Evolutionary conservation across 2,329 filamentous ascomycete species (phyloP).

Genomic region (Fusarium sororula): DNA sequence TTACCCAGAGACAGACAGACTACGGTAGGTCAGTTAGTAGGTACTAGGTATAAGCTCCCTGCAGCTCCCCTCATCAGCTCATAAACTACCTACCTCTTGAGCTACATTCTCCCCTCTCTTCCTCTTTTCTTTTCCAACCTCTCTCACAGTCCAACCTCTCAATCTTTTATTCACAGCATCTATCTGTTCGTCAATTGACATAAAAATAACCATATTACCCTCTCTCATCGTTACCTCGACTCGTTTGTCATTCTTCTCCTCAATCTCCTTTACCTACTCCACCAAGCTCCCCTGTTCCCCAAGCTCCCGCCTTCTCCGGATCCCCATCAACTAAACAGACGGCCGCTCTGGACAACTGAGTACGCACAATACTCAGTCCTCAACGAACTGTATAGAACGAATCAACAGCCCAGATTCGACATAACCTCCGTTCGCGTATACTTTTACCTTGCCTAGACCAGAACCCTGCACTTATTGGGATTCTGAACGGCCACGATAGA

Average conservation of each 20-base stretch:
- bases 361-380: background rate
- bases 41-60: slow-evolving; percentile 2
- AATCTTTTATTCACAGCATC: slow-evolving; percentile 1
- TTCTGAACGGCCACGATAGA: slow-evolving; percentile 14
- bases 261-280: slow-evolving; percentile 30
- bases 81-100: background rate
- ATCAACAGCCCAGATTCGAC: background rate
- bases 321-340: slow-evolving; percentile 18
- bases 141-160: background rate
- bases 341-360: slow-evolving; percentile 3
- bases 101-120: background rate
- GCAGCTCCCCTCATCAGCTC: slow-evolving; percentile 3
- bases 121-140: background rate
- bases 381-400: background rate
- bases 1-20: background rate
- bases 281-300: slow-evolving; percentile 23
- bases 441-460: background rate
- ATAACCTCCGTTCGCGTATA: background rate
- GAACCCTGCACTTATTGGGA: slow-evolving; percentile 17
- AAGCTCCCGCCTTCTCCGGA: slow-evolving; percentile 25
- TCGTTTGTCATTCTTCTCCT: slow-evolving; percentile 3
- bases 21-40: background rate
- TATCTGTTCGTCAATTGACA: slow-evolving; percentile 25
- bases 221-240: background rate
- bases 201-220: background rate